phyloP scores from a whole-genome alignment of 192 early-diverging fungal genomes.

The Backusella mclennaniae region DNA sequence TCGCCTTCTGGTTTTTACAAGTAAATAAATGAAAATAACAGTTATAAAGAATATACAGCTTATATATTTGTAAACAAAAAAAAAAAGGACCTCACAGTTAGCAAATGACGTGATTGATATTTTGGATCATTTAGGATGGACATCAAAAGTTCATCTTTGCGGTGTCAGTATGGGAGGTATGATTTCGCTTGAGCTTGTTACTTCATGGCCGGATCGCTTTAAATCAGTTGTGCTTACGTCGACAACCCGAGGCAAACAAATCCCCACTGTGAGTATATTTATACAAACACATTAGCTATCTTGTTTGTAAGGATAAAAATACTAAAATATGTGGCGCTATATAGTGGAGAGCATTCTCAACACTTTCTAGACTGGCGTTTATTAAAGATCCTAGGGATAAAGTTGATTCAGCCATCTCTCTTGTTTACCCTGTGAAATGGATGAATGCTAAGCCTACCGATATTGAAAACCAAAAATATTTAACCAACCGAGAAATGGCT shows the following conservation, averaged over 20 bases:
- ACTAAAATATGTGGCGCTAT: background rate
- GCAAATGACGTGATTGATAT: conserved; percentile 70
- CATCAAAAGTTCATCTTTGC: conserved; percentile 61
- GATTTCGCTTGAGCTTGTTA: conserved; percentile 75
- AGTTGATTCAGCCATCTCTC: conserved; percentile 28
- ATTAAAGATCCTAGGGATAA: conserved; percentile 17
- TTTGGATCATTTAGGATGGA: conserved; percentile 73
- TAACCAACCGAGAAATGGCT: conserved; percentile 26
- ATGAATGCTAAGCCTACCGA: conserved; percentile 28
- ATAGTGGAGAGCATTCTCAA: conserved; percentile 25
- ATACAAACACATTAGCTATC: background rate
- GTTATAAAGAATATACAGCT: background rate
- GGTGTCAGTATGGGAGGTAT: conserved; percentile 83
- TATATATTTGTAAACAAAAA: background rate
- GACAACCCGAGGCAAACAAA: conserved; percentile 51
- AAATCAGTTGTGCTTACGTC: conserved; percentile 56
- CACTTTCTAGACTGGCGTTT: background rate
- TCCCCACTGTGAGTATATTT: conserved; percentile 34
- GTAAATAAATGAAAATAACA: conserved; percentile 23
- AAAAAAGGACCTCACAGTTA: conserved; percentile 66
- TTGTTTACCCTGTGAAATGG: conserved; percentile 43
- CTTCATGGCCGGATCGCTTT: conserved; percentile 55
- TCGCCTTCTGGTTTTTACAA: conserved; percentile 52
- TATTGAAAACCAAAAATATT: conserved; percentile 10
- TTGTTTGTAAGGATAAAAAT: background rate